phyloP scores from a whole-genome alignment of 345 rosid species.

The Sisymbrium altissimum region DNA sequence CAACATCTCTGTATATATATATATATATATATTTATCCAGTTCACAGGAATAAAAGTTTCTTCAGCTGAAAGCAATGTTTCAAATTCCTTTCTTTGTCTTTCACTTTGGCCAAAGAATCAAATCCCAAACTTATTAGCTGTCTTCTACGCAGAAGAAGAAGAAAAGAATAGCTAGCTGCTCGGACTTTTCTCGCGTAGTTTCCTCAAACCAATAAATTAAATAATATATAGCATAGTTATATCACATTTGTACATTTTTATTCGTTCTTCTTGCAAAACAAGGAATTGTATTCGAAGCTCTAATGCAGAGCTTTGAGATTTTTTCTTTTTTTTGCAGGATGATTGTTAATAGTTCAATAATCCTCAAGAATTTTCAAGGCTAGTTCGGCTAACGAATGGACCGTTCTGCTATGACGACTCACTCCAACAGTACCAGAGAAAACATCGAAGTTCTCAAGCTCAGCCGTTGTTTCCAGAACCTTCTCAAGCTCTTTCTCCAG shows the following conservation, averaged over 20 bases:
- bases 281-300: slow-evolving; percentile 12
- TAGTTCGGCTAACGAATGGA: slow-evolving; percentile 68
- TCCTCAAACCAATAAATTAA: neutral
- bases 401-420: slow-evolving; percentile 62
- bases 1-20: neutral
- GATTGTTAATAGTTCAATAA: slow-evolving; percentile 32
- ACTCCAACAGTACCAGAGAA: slow-evolving; percentile 80
- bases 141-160: neutral
- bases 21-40: slow-evolving; percentile 4
- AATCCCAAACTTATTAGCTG: slow-evolving; percentile 34
- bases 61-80: slow-evolving; percentile 49
- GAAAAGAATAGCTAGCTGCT: slow-evolving; percentile 6
- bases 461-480: slow-evolving; percentile 75
- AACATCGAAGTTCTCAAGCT: slow-evolving; percentile 75
- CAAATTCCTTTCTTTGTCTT: slow-evolving; percentile 16
- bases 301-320: slow-evolving; percentile 7
- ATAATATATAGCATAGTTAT: slow-evolving; percentile 6
- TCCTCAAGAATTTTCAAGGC: slow-evolving; percentile 50
- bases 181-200: neutral
- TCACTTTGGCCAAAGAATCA: slow-evolving; percentile 25
- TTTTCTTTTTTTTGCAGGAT: neutral
- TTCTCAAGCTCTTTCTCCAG: slow-evolving; percentile 55
- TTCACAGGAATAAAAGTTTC: slow-evolving; percentile 27
- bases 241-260: slow-evolving; percentile 7
- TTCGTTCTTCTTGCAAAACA: slow-evolving; percentile 18